These are phyloP conservation scores for Claviceps paspali DNA, from an alignment of 2,329 filamentous ascomycete species.

Conservation along the genomic window DNA sequence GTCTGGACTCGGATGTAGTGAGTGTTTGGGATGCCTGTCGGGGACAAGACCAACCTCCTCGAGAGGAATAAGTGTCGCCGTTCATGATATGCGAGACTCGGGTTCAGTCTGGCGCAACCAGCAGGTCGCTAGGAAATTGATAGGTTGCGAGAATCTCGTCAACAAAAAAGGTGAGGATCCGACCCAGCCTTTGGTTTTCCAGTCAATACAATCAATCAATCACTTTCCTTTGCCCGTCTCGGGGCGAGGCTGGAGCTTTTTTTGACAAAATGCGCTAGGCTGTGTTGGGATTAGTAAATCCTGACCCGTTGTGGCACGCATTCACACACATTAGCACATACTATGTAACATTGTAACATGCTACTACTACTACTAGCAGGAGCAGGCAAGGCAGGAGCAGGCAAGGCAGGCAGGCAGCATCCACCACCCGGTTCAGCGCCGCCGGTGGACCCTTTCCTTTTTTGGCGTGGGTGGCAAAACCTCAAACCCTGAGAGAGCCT, in stretches of 20 bases:
- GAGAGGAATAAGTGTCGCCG: constrained; percentile 67
- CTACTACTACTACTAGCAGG: too few relatives aligned
- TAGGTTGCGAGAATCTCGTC: constrained; percentile 1
- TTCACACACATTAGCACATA: too few relatives aligned
- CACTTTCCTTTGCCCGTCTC: constrained; percentile 7
- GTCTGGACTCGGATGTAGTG: background rate
- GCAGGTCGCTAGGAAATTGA: constrained; percentile 3
- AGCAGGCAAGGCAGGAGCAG: too few relatives aligned
- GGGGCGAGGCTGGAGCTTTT: constrained; percentile 32
- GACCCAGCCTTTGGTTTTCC: constrained; percentile 3
- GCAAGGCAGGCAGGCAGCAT: too few relatives aligned
- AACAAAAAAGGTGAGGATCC: constrained; percentile 1
- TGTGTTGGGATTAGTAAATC: constrained; percentile 10
- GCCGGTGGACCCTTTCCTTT: too few relatives aligned
- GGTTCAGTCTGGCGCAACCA: constrained; percentile 6
- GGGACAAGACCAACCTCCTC: constrained; percentile 27
- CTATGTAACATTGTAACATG: too few relatives aligned
- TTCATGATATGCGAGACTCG: constrained; percentile 45
- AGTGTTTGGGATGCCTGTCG: background rate
- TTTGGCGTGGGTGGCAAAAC: too few relatives aligned
- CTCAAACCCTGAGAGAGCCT: too few relatives aligned
- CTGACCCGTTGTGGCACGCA: background rate
- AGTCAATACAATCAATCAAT: too few relatives aligned
- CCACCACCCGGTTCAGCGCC: too few relatives aligned
- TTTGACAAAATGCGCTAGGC: constrained; percentile 18